phyloP scores from a whole-genome alignment of 805 yeast species.

The Ogataea sp. region DNA sequence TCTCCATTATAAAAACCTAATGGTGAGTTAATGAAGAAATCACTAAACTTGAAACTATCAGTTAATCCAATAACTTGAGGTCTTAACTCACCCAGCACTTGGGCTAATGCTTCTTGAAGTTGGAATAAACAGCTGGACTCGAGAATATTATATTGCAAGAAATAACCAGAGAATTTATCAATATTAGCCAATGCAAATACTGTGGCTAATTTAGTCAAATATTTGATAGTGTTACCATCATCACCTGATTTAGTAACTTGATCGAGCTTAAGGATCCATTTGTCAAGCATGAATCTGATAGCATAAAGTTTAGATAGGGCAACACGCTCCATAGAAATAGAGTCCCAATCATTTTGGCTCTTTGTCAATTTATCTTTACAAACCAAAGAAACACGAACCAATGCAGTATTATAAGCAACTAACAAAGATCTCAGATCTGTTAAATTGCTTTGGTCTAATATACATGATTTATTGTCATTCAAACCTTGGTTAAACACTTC shows the following conservation, averaged over 20 bases:
- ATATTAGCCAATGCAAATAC: constrained; percentile 59
- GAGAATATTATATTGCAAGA: constrained; percentile 56
- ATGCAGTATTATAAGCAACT: constrained; percentile 30
- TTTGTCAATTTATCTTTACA: constrained; percentile 24
- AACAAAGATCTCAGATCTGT: constrained; percentile 25
- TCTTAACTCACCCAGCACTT: constrained; percentile 44
- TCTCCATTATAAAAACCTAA: constrained; percentile 79
- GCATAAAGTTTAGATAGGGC: constrained; percentile 42
- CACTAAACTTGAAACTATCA: constrained; percentile 78
- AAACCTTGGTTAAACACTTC: constrained; percentile 10
- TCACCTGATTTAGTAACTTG: constrained; percentile 14
- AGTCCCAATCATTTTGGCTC: constrained; percentile 36
- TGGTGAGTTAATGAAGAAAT: constrained; percentile 73
- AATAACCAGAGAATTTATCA: constrained; percentile 64
- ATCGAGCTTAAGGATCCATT: constrained; percentile 27
- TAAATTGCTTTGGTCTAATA: constrained; percentile 22
- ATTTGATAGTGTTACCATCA: constrained; percentile 34
- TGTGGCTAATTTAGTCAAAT: constrained; percentile 46
- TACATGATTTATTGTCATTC: constrained; percentile 21
- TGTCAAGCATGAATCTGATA: constrained; percentile 37
- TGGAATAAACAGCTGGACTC: constrained; percentile 38
- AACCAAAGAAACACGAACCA: constrained; percentile 30
- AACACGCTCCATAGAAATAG: constrained; percentile 37
- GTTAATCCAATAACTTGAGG: constrained; percentile 69
- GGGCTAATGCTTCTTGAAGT: constrained; percentile 34